Percentiles rank a stretch among this genome's conserved stretches.
These are phyloP conservation scores for Emericellopsis atlantica DNA, from an alignment of 2,329 filamentous ascomycete species.

Conservation along the genomic window DNA sequence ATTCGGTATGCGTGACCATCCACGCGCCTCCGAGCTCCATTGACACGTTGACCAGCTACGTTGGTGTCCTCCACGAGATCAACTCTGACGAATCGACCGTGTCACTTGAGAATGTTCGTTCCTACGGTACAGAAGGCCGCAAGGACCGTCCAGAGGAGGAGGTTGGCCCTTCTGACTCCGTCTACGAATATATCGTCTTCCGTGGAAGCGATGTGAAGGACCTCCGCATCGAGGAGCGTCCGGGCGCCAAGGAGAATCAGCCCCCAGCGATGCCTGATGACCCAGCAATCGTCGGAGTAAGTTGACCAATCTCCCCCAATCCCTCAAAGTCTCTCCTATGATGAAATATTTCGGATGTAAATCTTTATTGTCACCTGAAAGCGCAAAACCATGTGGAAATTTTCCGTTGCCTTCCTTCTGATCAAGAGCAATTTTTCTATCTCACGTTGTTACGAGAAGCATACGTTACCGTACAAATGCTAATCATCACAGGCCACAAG, in stretches of 20 bases:
- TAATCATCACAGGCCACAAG: conserved; percentile 11
- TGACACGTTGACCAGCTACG: conserved; percentile 54
- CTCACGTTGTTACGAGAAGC: conserved; percentile 3
- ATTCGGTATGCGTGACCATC: conserved; percentile 55
- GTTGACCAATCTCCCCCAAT: conserved; percentile 27
- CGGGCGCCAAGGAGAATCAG: conserved; percentile 60
- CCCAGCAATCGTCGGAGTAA: conserved; percentile 93
- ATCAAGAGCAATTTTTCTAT: conserved; percentile 27
- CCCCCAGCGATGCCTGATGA: conserved; percentile 79
- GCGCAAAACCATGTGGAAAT: conserved; percentile 95
- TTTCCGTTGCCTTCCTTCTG: conserved; percentile 99
- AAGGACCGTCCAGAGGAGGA: conserved; percentile 68
- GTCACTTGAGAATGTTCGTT: conserved; percentile 90
- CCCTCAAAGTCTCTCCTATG: conserved; percentile 34
- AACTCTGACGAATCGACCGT: conserved; percentile 96
- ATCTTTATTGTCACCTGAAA: conserved; percentile 64
- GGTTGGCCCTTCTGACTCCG: conserved; percentile 69
- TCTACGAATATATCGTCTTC: conserved; percentile 99
- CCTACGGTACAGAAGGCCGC: conserved; percentile 87
- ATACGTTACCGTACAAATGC: not conserved
- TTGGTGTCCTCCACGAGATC: conserved; percentile 93
- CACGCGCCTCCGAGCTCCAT: conserved; percentile 8
- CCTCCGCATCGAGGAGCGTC: conserved; percentile 78
- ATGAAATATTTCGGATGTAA: conserved; percentile 99
- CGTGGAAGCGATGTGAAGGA: conserved; percentile 98